Evolutionary conservation across 495 filamentous ascomycete species (phyloP), one percentile per base, ranked within the genome.

Genomic region (Apiosordaria backusii): DNA sequence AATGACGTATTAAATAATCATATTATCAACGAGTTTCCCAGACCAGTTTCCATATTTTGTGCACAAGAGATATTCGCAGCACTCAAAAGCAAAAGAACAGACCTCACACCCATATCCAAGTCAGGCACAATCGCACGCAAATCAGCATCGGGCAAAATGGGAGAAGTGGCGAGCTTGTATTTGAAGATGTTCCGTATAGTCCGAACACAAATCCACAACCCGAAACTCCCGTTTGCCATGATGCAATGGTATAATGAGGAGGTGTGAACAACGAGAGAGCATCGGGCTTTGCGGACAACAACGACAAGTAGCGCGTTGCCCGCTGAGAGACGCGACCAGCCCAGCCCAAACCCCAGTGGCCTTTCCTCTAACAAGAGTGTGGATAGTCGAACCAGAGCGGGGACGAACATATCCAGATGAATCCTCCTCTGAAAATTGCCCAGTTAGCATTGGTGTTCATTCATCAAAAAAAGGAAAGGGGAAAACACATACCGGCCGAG

Each of bases 261-360:
- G 29, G 55, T 21, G 52, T 18, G 24, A 26, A 45, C 18, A 26
- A 60, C 2, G 22, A 55, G 55, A 60, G 54, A 65, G 68, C 35
- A 67, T 52, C 71, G 76, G 74, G 73, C 65, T 78, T 45, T 76
- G 66, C 72, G 64, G 75, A 72, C 74, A 78, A 74, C 54, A 63
- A n/a, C 75, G 76, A 77, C 76, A 65, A 67, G 76, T 77, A 74
- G 71, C 74, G 66, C 26, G 26, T 73, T 76, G 71, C 70, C 68
- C 68, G 75, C 61, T 18, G 71, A 71, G 79, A 81, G 77, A 81
- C 78, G 78, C 75, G 79, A 81, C 79, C 79, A 81, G 79, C 78
- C 79, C 71, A 75, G 72, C 75, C 77, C 74, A 29, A 68, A 15
- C 54, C 16, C 23, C 1, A 1, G 25, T 16, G 65, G 67, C 64